A percentile compares a stretch with the other conserved stretches of the same genome.
phyloP scores from a whole-genome alignment of 208 protist species.

The Trypanosomatidae sp. region DNA sequence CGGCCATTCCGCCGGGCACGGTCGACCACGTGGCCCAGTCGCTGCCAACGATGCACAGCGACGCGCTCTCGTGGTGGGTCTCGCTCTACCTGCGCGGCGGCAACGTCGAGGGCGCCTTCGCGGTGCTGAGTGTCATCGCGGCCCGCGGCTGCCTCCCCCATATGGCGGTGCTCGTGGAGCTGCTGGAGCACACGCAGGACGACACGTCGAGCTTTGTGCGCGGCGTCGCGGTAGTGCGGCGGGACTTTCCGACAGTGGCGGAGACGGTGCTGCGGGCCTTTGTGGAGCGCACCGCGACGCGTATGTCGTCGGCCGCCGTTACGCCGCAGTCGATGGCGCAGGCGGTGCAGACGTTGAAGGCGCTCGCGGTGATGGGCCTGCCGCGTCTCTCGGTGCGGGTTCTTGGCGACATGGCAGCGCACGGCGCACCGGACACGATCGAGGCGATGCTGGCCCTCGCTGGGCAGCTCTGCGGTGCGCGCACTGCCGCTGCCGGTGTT shows the following conservation, averaged over 20 bases:
- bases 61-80: slow-evolving; percentile 33
- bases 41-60: slow-evolving; percentile 8
- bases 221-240: slow-evolving; percentile 28
- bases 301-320: neutral
- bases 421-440: no score
- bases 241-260: slow-evolving; percentile 28
- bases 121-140: slow-evolving; percentile 19
- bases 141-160: slow-evolving; percentile 39
- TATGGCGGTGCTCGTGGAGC: slow-evolving; percentile 48
- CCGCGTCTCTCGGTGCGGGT: no score
- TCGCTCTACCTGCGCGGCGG: slow-evolving; percentile 16
- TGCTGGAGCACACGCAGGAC: slow-evolving; percentile 39
- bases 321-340: neutral
- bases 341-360: slow-evolving; percentile 29
- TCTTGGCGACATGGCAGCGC: no score
- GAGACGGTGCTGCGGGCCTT: slow-evolving; percentile 59
- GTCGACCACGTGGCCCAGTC: slow-evolving; percentile 12
- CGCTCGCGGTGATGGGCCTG: slow-evolving; percentile 2
- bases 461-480: no score
- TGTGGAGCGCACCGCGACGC: slow-evolving; percentile 38
- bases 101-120: slow-evolving; percentile 23
- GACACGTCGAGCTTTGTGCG: slow-evolving; percentile 12
- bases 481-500: no score
- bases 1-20: slow-evolving; percentile 6
- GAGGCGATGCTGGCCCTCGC: no score